Base-by-base conservation (phyloP, 129 eudicot species). In the Escallonia herrerae region DNA sequence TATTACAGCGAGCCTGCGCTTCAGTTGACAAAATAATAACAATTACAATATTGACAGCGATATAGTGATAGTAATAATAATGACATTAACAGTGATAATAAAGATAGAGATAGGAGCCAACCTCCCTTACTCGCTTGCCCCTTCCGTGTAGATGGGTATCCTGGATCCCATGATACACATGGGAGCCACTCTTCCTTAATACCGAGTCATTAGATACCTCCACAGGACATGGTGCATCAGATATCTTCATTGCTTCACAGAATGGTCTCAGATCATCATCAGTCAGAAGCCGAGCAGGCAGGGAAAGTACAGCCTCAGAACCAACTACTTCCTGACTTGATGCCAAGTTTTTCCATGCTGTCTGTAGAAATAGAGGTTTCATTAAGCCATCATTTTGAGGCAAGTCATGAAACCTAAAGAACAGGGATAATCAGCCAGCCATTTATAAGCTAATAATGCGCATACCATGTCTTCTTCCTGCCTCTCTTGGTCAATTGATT, bases 91-190 rank as follows among this genome's bases (percentile, higher is more conserved):
- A 22, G 33, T 22, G 33, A 22, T 22, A 22, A 37, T 8, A 15
- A 5, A 45, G 6, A 45, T 45, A 45, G 6, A 45, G 6, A 45
- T 59, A 42, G 43, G 46, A 73, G 69, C 96, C 41, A 66, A 94
- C 99, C 99, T 94, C 99, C 76, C 99, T 79, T 54, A 97, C 90
- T 72, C 99, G 95, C 69, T 94, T 94, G 52, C 99, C 99, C 73
- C 99, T 86, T 80, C 99, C 99, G 75, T 94, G 89, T 14, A 83
- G 91, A 68, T 84, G 97, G 55, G 84, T 82, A 66, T 89, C 99
- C 4, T 78, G 82, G 74, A 83, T 85, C 47, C 97, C 97, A 53
- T 82, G 79, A 74, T 15, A 55, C 40, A 22, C 33, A 22, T 22
- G 33, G 33, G 33, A 22, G 33, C 82, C 93, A 22, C 90, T 63